Base-by-base conservation (phyloP, 2,329 filamentous ascomycete species). In the Didymella glomerata region DNA sequence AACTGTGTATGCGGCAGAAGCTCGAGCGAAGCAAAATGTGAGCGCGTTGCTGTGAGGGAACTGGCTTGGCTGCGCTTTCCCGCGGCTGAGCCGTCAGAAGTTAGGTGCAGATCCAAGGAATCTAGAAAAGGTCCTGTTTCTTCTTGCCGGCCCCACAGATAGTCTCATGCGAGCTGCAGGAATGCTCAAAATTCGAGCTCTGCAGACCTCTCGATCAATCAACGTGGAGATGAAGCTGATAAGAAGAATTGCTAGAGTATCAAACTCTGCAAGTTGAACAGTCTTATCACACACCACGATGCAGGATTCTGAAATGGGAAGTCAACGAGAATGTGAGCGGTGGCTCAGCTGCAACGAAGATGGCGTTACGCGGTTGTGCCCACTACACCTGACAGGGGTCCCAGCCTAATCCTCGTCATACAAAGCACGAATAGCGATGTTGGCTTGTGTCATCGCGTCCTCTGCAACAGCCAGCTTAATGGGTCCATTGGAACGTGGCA, bases 391-490 rank as follows among this genome's bases (percentile, higher is more conserved):
- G 46, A 54, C 68, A 64, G 64, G 70, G 70, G 58, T 68, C 60
- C 32, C 54, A 36, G 46, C 48, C 58, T 62, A 56, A 66, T 63
- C 62, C 59, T 73, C 66, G 71, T 73, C 68, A 72, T 74, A 49
- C 60, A 56, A 51, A 61, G 53, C 64, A 62, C 60, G 41, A 57
- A 73, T 68, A 65, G 61, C 65, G 61, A 69, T 66, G 66, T 68
- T 68, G 63, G 55, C 56, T 68, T 68, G 64, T 71, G 69, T 68
- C 68, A 72, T 68, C 48, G 63, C 63, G 66, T 59, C 55, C 54
- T 30, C 22, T 62, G 55, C 41, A 64, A 56, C 48, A 54, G 52
- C 60, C 60, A 44, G 54, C 46, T 48, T 54, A 60, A 54, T 56
- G 55, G 56, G 34, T 34, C 52, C 45, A 32, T 47, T 41, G 47